Conservation (phyloP, 1,284 basidiomycete species). For the Trichosporon sp. region DNA sequence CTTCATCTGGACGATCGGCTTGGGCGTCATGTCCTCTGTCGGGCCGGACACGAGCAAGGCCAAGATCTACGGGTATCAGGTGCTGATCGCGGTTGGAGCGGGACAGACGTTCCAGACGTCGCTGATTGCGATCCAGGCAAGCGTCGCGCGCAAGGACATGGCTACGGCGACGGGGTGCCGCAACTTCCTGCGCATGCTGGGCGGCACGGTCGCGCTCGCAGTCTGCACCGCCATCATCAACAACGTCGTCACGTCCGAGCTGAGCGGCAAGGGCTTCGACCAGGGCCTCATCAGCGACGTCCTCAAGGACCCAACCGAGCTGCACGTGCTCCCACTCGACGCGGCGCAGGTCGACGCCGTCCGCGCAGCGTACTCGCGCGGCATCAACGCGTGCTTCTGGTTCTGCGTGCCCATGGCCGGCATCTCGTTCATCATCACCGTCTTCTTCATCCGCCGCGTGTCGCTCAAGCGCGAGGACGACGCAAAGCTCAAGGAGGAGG, state of each 20-base stretch:
- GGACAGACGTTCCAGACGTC: constrained; percentile 51
- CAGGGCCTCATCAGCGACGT: constrained; percentile 10
- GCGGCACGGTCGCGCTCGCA: constrained; percentile 23
- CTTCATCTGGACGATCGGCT: constrained; percentile 61
- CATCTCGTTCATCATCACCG: constrained; percentile 29
- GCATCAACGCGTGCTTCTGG: constrained; percentile 33
- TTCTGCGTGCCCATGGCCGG: constrained; percentile 32
- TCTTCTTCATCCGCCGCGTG: constrained; percentile 33
- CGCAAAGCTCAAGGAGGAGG: constrained; percentile 27
- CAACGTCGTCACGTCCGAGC: constrained; percentile 28
- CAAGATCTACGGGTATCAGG: constrained; percentile 61
- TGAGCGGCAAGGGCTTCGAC: neutral
- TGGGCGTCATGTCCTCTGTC: constrained; percentile 63
- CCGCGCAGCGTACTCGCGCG: constrained; percentile 25
- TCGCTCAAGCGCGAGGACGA: constrained; percentile 34
- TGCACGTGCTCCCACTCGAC: constrained; percentile 18
- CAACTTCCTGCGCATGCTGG: constrained; percentile 39
- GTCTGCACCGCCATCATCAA: constrained; percentile 29
- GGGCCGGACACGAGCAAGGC: constrained; percentile 54
- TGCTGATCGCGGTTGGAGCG: constrained; percentile 63
- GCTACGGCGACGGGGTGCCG: constrained; percentile 35
- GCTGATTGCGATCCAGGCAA: constrained; percentile 55
- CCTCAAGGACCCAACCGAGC: constrained; percentile 28
- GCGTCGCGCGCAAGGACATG: constrained; percentile 32
- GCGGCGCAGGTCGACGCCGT: constrained; percentile 16